Percentiles rank a stretch among this genome's conserved stretches.
These are phyloP conservation scores for Penicillium sp. DNA, from an alignment of 2,329 filamentous ascomycete genomes.

Conservation along the genomic window DNA sequence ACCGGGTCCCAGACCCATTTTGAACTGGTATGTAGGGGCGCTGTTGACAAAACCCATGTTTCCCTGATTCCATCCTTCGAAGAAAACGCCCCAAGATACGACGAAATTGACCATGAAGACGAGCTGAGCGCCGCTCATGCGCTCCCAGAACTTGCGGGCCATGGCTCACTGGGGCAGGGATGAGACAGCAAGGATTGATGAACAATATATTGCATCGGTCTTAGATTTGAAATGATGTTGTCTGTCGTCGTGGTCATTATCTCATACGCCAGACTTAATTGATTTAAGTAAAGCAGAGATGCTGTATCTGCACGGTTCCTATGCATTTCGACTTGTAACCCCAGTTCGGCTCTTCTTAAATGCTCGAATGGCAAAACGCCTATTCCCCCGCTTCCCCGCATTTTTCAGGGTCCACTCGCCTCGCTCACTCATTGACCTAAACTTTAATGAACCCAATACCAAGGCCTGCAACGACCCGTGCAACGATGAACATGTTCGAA, in stretches of 20 bases:
- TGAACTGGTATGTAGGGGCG: not conserved
- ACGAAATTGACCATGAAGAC: not conserved
- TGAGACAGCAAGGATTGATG: not conserved
- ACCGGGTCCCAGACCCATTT: not conserved
- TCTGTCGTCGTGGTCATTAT: not conserved
- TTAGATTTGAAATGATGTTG: not conserved
- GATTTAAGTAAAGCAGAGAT: not conserved
- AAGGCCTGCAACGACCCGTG: conserved; percentile 33
- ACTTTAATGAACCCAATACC: conserved; percentile 36
- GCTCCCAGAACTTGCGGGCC: not conserved
- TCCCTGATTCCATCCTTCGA: not conserved
- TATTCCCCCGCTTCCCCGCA: not conserved
- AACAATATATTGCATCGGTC: not conserved
- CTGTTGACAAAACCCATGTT: not conserved
- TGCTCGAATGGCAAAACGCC: not conserved
- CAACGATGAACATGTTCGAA: conserved; percentile 34
- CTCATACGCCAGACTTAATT: not conserved
- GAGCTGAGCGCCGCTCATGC: not conserved
- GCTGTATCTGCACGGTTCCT: not conserved
- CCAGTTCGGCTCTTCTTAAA: not conserved
- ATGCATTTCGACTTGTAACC: not conserved
- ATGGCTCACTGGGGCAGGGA: not conserved
- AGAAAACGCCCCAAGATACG: not conserved
- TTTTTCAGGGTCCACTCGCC: not conserved
- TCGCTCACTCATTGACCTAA: not conserved